Conservation (phyloP, 1,139 yeast species). For the Yamadazyma dendronema region DNA sequence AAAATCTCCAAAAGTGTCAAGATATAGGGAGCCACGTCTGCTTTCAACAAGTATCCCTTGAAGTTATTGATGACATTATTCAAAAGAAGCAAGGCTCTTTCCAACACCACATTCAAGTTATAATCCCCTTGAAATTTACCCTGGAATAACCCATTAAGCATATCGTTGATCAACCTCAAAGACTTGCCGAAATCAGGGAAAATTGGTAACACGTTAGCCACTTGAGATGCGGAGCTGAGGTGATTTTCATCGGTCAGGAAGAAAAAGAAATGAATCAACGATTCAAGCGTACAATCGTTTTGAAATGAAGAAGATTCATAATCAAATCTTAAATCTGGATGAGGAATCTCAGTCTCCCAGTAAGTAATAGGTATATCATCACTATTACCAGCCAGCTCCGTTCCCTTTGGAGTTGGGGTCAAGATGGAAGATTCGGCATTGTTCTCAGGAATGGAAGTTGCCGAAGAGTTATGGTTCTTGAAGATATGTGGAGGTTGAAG, state of each 20-base stretch:
- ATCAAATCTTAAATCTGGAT: slow-evolving; percentile 67
- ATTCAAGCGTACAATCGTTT: slow-evolving; percentile 48
- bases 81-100: slow-evolving; percentile 39
- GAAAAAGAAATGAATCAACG: slow-evolving; percentile 70
- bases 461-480: slow-evolving; percentile 9
- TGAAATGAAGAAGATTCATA: slow-evolving; percentile 19
- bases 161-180: slow-evolving; percentile 36
- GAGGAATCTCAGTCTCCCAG: slow-evolving; percentile 41
- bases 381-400: slow-evolving; percentile 1
- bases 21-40: slow-evolving; percentile 41
- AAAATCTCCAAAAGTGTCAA: slow-evolving; percentile 34
- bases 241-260: slow-evolving; percentile 34
- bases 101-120: slow-evolving; percentile 28
- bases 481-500: slow-evolving; percentile 12
- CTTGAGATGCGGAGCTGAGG: slow-evolving; percentile 33
- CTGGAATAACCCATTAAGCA: slow-evolving; percentile 22
- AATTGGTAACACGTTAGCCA: slow-evolving; percentile 62
- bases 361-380: slow-evolving; percentile 24
- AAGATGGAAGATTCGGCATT: slow-evolving; percentile 1
- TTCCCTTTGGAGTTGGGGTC: slow-evolving; percentile 6
- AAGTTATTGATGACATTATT: slow-evolving; percentile 34
- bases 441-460: slow-evolving; percentile 7
- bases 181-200: slow-evolving; percentile 58
- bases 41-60: slow-evolving; percentile 38
- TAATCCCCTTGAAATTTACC: slow-evolving; percentile 24